Conservation (phyloP, 345 rosid genomes). For the Aquilaria yunnanensis region DNA sequence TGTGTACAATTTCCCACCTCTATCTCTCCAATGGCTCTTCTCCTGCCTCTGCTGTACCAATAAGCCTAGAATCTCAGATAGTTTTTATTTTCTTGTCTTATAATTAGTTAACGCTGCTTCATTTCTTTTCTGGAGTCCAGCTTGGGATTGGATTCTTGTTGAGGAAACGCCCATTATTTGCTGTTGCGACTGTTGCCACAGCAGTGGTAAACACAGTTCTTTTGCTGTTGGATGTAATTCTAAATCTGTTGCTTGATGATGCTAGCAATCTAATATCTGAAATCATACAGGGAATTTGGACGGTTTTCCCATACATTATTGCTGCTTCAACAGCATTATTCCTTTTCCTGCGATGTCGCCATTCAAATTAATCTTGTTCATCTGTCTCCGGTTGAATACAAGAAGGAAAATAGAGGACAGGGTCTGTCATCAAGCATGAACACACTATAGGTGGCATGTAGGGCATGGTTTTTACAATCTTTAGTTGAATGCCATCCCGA, state of each 20-base stretch:
- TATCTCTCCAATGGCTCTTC: too few species aligned
- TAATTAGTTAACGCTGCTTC: too few species aligned
- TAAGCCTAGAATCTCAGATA: too few species aligned
- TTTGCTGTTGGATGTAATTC: background rate
- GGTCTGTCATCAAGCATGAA: background rate
- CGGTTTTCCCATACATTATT: conserved; percentile 55
- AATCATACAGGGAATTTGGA: conserved; percentile 73
- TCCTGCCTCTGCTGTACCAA: too few species aligned
- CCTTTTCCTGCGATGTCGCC: conserved; percentile 30
- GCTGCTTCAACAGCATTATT: conserved; percentile 72
- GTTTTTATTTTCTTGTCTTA: too few species aligned
- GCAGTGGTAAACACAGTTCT: conserved; percentile 48
- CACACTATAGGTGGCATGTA: too few species aligned
- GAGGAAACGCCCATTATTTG: conserved; percentile 69
- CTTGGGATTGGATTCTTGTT: conserved; percentile 63
- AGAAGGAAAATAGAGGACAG: background rate
- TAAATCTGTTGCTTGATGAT: background rate
- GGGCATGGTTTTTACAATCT: too few species aligned
- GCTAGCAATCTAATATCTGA: conserved; percentile 7
- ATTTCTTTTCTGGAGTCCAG: conserved; percentile 29
- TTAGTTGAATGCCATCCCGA: too few species aligned
- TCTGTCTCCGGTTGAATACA: background rate
- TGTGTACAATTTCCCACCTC: too few species aligned
- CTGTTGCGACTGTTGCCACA: conserved; percentile 75
- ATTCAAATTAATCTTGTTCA: conserved; percentile 21